Percentiles rank a stretch among this genome's conserved stretches.
These are phyloP conservation scores for Flaveria bidentis DNA, from an alignment of 129 eudicot species.

Conservation along the genomic window DNA sequence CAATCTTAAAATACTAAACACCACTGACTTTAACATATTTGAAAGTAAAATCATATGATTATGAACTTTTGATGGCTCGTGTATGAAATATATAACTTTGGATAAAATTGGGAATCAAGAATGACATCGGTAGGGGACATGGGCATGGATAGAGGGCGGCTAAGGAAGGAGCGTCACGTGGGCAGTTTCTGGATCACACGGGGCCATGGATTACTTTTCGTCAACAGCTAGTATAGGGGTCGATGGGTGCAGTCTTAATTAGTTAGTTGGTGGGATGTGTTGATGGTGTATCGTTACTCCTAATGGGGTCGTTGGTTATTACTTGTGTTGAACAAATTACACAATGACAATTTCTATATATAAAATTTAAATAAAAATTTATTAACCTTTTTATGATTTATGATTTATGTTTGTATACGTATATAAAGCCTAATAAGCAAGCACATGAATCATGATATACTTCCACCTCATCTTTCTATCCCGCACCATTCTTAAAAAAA, in stretches of 20 bases:
- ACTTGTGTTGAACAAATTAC: not conserved
- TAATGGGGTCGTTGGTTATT: not conserved
- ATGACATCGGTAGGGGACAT: not conserved
- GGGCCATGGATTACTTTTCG: not conserved
- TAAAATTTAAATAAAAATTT: not conserved
- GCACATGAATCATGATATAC: not conserved
- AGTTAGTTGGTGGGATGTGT: not conserved
- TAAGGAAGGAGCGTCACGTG: not conserved
- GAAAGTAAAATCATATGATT: not conserved
- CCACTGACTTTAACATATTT: not conserved
- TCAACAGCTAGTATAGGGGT: not conserved
- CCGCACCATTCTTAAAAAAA: not conserved
- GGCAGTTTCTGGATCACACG: not conserved
- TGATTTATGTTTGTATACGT: no score
- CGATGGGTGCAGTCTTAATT: not conserved
- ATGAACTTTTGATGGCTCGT: not conserved
- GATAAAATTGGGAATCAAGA: not conserved
- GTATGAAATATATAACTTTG: not conserved
- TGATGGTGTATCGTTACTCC: not conserved
- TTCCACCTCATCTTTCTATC: not conserved
- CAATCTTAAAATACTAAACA: not conserved
- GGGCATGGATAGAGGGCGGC: not conserved
- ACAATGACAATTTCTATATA: not conserved
- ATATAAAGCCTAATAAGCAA: no score
- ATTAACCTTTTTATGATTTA: not conserved